phyloP scores from a whole-genome alignment of 148 eudicot genomes.

The Chenopodium formosanum region DNA sequence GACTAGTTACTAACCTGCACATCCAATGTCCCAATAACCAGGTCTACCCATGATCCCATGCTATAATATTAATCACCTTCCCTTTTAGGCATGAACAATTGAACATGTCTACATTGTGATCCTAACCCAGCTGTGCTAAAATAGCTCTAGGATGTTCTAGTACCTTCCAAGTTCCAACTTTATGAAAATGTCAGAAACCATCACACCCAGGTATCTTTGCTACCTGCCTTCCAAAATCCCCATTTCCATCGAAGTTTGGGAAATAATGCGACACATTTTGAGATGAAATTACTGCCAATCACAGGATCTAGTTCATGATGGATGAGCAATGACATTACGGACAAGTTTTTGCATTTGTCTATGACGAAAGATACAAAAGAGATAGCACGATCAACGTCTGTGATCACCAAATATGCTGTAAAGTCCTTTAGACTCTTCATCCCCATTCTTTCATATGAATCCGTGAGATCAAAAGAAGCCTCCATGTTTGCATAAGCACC shows the following conservation, averaged over 20 bases:
- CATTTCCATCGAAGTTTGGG: slow-evolving; percentile 53
- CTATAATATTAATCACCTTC: no score
- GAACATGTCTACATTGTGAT: no score
- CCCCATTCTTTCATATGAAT: slow-evolving; percentile 7
- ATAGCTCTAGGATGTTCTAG: no score
- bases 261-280: slow-evolving; percentile 37
- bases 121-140: no score
- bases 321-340: slow-evolving; percentile 40
- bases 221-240: slow-evolving; percentile 65
- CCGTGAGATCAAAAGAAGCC: slow-evolving; percentile 34
- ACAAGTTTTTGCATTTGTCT: slow-evolving; percentile 38
- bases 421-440: slow-evolving; percentile 42
- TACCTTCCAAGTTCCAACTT: no score
- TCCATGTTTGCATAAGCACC: slow-evolving; percentile 46
- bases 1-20: no score
- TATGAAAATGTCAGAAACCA: background rate
- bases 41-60: no score
- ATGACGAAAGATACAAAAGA: slow-evolving; percentile 42
- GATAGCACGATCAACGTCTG: slow-evolving; percentile 35
- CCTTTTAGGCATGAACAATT: no score
- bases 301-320: slow-evolving; percentile 45
- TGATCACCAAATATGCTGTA: slow-evolving; percentile 39
- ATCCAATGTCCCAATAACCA: no score
- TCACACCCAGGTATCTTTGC: slow-evolving; percentile 51
- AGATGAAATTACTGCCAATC: slow-evolving; percentile 34